Evolutionary conservation across 495 filamentous ascomycete genomes (phyloP), one percentile per base, ranked within the genome.

Genomic region (Aspergillus carlsbadensis): DNA sequence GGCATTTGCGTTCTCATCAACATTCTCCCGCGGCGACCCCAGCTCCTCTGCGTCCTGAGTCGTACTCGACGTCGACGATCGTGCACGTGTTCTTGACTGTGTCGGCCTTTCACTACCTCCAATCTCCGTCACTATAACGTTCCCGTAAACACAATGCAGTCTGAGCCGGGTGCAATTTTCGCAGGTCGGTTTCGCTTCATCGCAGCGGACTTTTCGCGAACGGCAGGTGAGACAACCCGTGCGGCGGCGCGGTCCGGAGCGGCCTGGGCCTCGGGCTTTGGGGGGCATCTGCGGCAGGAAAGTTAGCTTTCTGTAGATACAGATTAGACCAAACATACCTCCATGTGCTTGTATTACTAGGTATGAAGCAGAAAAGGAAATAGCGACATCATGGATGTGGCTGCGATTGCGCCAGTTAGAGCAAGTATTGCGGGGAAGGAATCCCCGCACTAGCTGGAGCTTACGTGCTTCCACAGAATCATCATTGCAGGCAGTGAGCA

Each of bases 191-290:
- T 74, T 76, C 10, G 60, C 37, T 48, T 76, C 73, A 51, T 73
- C 73, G 62, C 76, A 79, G 51, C 73, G 72, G 15, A 79, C 73
- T 56, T 79, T 79, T 44, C 76, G 72, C 39, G 68, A 66, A 45
- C 75, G 66, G 54, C 76, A 79, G 39, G 76, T 78, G 47, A 77
- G 44, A 52, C 76, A 79, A 24, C 76, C 76, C 13, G 70, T 78
- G 29, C 72, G 68, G 37, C 74, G 69, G 55, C 72, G 72, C 26
- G 72, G 72, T 39, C 72, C 72, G 39, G 72, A 75, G 36, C 72
- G 66, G 42, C 72, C 72, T 40, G 65, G 52, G 53, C 72, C 72
- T 46, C 64, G 70, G 53, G 72, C 70, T 68, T 60, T 57, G 10
- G 59, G 66, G 59, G 70, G 70, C 36, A 63, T 58, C 65, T 70